A percentile compares a stretch with the other conserved stretches of the same genome.
Conservation (phyloP, 768 basidiomycete genomes). For the Naganishia antarctica region DNA sequence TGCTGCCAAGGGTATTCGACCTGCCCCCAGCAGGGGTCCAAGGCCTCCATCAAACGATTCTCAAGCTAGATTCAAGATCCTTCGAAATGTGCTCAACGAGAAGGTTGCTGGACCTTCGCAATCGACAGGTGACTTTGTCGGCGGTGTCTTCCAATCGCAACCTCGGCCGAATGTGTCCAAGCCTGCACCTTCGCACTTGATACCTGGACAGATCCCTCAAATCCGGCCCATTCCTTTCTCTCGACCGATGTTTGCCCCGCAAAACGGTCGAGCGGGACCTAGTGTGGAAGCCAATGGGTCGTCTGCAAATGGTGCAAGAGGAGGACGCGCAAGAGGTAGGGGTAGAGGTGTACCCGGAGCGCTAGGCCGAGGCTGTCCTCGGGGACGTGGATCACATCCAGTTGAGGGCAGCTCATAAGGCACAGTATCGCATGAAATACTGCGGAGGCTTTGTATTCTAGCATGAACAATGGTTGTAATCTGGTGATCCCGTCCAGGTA, state of each 20-base stretch:
- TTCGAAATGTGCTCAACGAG: conserved; percentile 21
- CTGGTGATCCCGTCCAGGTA: too few relatives aligned
- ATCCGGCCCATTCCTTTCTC: not conserved
- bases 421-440: not conserved
- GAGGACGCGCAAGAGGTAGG: conserved; percentile 1
- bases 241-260: conserved; percentile 1
- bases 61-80: conserved; percentile 4
- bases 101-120: not conserved
- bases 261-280: not conserved
- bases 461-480: too few relatives aligned
- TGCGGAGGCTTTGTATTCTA: too few relatives aligned
- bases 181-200: conserved; percentile 1
- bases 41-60: not conserved
- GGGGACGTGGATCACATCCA: conserved; percentile 4
- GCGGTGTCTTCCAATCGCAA: not conserved
- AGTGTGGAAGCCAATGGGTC: not conserved
- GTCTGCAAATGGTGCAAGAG: not conserved
- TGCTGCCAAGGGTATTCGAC: conserved; percentile 43
- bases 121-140: not conserved
- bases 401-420: not conserved
- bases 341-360: conserved; percentile 5
- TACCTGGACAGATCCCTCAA: conserved; percentile 17
- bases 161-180: not conserved
- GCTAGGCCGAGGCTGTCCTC: conserved; percentile 14
- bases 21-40: conserved; percentile 1